Evolutionary conservation across 305 asterid species (phyloP).

Genomic region (Fraxinus sp.): DNA sequence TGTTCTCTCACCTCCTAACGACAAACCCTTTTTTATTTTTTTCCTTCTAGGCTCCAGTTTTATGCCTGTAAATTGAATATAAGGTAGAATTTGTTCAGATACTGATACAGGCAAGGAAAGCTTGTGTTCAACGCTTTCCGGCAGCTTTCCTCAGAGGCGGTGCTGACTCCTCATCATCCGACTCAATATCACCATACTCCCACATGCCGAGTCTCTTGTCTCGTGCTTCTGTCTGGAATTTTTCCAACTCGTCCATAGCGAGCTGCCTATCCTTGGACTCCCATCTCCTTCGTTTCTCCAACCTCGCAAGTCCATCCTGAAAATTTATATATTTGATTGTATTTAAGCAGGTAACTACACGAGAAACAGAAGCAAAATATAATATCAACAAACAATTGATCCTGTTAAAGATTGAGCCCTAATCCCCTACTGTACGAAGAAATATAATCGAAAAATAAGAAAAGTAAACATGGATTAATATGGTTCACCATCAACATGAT

Average conservation of each 20-base stretch:
- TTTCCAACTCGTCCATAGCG: conserved; percentile 69
- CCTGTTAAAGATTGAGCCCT: neutral
- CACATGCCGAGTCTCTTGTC: conserved; percentile 72
- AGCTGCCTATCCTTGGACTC: conserved; percentile 58
- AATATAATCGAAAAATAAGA: neutral
- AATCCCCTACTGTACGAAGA: neutral
- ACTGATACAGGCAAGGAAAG: conserved; percentile 36
- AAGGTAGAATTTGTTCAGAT: neutral
- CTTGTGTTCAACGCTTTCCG: conserved; percentile 62
- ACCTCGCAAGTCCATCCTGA: conserved; percentile 89
- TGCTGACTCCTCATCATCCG: conserved; percentile 79
- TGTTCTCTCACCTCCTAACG: conserved; percentile 37
- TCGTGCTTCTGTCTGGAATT: conserved; percentile 71
- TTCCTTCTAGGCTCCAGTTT: conserved; percentile 21
- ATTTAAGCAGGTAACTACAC: neutral
- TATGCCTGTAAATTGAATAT: conserved; percentile 29
- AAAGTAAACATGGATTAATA: neutral
- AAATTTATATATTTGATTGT: conserved; percentile 12
- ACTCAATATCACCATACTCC: conserved; percentile 95
- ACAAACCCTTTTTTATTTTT: neutral
- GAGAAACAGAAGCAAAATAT: neutral
- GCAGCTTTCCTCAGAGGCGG: conserved; percentile 72
- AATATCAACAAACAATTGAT: neutral
- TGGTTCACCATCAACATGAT: neutral
- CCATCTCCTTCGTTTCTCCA: conserved; percentile 84